Conservation (phyloP, 2,329 filamentous ascomycete species). For the Sarocladium kiliense region DNA sequence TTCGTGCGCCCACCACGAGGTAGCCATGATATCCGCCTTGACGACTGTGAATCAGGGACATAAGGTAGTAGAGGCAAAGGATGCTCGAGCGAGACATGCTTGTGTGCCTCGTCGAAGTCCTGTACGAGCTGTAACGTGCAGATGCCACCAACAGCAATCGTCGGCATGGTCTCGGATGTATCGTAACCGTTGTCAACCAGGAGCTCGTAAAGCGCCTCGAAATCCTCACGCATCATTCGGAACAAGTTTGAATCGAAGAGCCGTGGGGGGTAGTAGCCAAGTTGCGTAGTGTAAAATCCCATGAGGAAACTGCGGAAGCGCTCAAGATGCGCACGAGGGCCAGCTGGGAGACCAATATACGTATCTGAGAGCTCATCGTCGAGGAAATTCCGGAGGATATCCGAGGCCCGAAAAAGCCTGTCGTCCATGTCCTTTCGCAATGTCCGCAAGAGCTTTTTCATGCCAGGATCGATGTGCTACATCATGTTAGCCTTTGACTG, state of each 20-base stretch:
- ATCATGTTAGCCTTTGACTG: conserved; percentile 16
- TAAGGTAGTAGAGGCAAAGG: conserved; percentile 64
- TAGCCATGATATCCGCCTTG: conserved; percentile 37
- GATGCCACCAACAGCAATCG: conserved; percentile 58
- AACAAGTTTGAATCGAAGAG: conserved; percentile 56
- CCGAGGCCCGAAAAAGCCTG: conserved; percentile 52
- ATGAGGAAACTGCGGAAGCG: conserved; percentile 66
- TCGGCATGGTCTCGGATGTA: conserved; percentile 42
- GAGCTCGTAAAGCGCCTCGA: conserved; percentile 64
- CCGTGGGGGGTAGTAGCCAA: conserved; percentile 68
- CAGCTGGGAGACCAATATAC: conserved; percentile 57
- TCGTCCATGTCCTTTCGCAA: conserved; percentile 61
- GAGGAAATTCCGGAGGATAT: conserved; percentile 61
- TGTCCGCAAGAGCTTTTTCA: conserved; percentile 60
- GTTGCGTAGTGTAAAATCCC: conserved; percentile 58
- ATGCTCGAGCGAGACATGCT: conserved; percentile 55
- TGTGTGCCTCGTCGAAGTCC: conserved; percentile 59
- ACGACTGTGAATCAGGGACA: conserved; percentile 20
- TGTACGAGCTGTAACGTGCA: conserved; percentile 64
- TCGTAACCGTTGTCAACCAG: conserved; percentile 60
- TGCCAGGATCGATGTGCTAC: conserved; percentile 45
- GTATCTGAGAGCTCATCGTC: conserved; percentile 64
- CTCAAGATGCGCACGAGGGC: conserved; percentile 62
- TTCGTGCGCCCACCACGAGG: conserved; percentile 23
- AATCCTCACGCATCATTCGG: conserved; percentile 61